These are phyloP conservation scores for Coprinopsis strossmayeri DNA, from an alignment of 768 basidiomycete genomes.

Conservation along the genomic window DNA sequence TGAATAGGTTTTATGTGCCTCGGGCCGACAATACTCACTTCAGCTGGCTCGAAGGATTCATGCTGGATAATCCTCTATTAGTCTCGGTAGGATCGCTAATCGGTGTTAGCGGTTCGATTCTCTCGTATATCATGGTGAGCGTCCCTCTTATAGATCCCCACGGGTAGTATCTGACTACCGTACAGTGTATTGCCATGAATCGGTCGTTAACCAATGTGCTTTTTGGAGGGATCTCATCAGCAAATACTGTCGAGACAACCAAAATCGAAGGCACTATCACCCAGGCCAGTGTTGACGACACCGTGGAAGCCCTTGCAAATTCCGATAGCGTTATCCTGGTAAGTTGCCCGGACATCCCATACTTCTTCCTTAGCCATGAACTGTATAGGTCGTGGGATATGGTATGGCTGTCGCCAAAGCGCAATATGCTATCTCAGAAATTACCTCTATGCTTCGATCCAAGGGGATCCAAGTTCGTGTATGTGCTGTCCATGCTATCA, in stretches of 20 bases:
- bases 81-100: conserved; percentile 84
- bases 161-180: not conserved
- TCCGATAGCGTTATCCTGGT: conserved; percentile 83
- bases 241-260: conserved; percentile 46
- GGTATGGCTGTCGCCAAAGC: conserved; percentile 93
- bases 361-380: not conserved
- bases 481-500: conserved; percentile 11
- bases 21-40: no score
- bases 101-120: conserved; percentile 85
- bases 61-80: conserved; percentile 81
- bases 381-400: conserved; percentile 66
- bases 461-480: conserved; percentile 74
- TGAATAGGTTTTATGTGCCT: not conserved
- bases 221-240: conserved; percentile 75
- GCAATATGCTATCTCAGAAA: conserved; percentile 74
- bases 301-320: conserved; percentile 69
- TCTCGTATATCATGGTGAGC: conserved; percentile 87
- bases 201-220: conserved; percentile 79
- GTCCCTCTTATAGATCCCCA: no score
- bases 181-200: conserved; percentile 89
- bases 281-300: conserved; percentile 73
- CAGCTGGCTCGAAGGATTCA: no score
- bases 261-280: conserved; percentile 84
- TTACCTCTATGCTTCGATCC: conserved; percentile 62
- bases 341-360: conserved; percentile 9